Evolutionary conservation across 2,329 filamentous ascomycete genomes (phyloP).

Genomic region (Aspergillus uvarum): DNA sequence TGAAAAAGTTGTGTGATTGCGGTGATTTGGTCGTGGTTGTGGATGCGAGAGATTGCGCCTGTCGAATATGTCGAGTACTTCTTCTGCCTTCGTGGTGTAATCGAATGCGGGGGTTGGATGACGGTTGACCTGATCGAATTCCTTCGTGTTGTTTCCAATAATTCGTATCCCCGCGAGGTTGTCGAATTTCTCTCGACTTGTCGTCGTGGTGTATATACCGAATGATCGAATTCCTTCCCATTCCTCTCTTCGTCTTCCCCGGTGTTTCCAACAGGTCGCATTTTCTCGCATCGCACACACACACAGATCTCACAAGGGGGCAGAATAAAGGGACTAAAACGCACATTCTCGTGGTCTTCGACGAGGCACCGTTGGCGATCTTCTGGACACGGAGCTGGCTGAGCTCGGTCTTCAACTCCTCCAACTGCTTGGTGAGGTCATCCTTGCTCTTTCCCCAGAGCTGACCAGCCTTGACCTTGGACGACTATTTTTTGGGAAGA

Average conservation of each 20-base stretch:
- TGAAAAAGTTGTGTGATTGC: constrained; percentile 5
- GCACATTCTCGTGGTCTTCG: constrained; percentile 98
- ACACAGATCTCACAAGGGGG: not conserved
- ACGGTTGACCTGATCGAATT: no score
- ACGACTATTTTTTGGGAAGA: constrained; percentile 49
- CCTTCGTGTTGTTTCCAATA: no score
- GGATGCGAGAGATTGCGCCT: not conserved
- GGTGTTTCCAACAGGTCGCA: not conserved
- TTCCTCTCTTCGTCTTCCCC: no score
- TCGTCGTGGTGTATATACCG: no score
- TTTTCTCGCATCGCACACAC: not conserved
- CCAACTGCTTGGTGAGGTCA: constrained; percentile 92
- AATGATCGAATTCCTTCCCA: no score
- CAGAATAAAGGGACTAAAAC: constrained; percentile 39
- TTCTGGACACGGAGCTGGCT: constrained; percentile 97
- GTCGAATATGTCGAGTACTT: not conserved
- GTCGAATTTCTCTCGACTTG: no score
- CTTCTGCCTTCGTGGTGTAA: not conserved
- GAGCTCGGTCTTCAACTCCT: constrained; percentile 93
- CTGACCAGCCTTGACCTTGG: constrained; percentile 88
- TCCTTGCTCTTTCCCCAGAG: constrained; percentile 99
- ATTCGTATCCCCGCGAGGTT: no score
- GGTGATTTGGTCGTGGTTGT: not conserved
- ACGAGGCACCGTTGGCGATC: constrained; percentile 86
- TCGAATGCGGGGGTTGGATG: no score